Base-by-base conservation (phyloP, 164 flowering plant species). In the Vitis cinerea region DNA sequence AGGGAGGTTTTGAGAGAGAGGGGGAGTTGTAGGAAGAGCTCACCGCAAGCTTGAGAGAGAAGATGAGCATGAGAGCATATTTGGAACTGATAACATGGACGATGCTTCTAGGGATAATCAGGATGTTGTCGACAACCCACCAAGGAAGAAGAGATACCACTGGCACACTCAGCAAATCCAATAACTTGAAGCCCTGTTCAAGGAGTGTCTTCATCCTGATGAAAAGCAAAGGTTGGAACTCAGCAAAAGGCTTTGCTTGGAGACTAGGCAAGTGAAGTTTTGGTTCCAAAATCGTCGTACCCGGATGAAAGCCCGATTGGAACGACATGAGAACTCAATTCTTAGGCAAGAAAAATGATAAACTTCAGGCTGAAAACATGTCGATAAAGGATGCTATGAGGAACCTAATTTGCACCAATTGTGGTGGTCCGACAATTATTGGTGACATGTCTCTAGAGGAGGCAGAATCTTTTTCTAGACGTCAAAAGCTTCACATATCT, bases 101-200 rank as follows among this genome's bases (percentile, higher is more conserved):
- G 97, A 91, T 2, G 94, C 74, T 54, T 90, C 97, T 8, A 94
- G 93, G 8, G 99, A 93, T 53, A 96, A 95, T 64, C 88, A 78
- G 59, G 98, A 90, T 55, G 87, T 73, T 37, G 81, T 83, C 66
- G 93, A 90, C 76, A 85, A 83, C 9, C 96, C 92, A 8, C 94
- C 94, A 1, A 81, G 88, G 78, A 93, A 90, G 81, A 91, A 95
- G 73, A 68, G 97, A 66, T 93, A 93, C 71, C 98, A 95, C 83
- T 90, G 99, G 59, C 99, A 95, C 85, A 95, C 99, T 61, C 96
- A 90, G 75, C 99, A 95, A 83, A 95, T 95, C 74, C 99, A 93
- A 83, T 96, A 93, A 69, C 96, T 93, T 14, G 99, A 95, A 84
- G 50, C 91, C 6, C 75, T 92, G 10, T 95, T 95, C 82, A 92